Base-by-base conservation (phyloP, 73 alveolate genomes). In the Stentor coeruleus region DNA sequence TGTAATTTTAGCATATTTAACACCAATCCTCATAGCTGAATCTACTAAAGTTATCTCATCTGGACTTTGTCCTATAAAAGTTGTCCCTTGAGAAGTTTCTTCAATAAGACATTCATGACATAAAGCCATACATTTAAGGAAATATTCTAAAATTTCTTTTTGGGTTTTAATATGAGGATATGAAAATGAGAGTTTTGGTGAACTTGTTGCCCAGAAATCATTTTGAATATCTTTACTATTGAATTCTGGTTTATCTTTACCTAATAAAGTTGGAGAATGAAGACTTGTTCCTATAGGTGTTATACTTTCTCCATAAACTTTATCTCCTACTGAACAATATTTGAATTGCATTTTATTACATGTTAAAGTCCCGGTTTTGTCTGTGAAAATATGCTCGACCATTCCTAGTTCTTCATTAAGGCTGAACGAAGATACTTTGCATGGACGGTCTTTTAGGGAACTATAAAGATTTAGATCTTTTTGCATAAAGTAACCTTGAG, bases 41-140 rank as follows among this genome's bases (percentile, higher is more conserved):
- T 95, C 98, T 33, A 97, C 98, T 28, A 97, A 89, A 58, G 98
- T 86, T 1, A 93, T 91, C 76, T 94, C 98, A 85, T 94, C 98
- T 39, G 98, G 98, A 36, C 96, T 88, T 30, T 96, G 97, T 3
- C 98, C 98, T 55, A 85, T 38, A 73, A 83, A 86, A 75, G 14
- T 39, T 36, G 72, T 75, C 20, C 39, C 38, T 74, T 79, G 77
- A 77, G 74, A n/a, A 4, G 41, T 72, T 60, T 77, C 93, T 80
- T 94, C 91, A 3, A 94, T 90, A 3, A 92, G 87, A 75, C 97
- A 92, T 72, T 92, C 97, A 88, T 94, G 98, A 38, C 95, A 90
- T 20, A 88, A 40, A 30, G 94, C 41, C 14, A 93, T 81, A 14
- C 90, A 81, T 59, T 87, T 81, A 59, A 90, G 26, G 77, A 90